Conservation (phyloP, 768 basidiomycete genomes). For the Phanerochaete sordida region DNA sequence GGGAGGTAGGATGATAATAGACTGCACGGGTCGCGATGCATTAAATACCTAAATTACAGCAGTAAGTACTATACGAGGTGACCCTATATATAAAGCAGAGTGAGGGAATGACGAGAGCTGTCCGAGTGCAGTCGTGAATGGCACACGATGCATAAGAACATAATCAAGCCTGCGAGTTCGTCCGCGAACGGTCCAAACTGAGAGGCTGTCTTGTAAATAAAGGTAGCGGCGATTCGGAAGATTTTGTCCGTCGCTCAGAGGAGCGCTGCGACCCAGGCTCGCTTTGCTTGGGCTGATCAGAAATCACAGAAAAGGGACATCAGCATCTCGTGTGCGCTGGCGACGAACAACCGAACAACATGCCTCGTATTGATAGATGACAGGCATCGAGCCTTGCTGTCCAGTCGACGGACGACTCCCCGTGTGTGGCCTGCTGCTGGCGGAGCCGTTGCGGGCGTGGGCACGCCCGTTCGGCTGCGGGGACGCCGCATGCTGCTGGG, state of each 20-base stretch:
- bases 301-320: neutral
- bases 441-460: neutral
- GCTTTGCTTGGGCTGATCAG: neutral
- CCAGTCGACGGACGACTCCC: neutral
- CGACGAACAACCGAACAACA: neutral
- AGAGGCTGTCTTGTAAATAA: constrained; percentile 1
- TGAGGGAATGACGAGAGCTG: neutral
- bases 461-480: neutral
- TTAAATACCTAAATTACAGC: neutral
- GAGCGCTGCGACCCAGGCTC: neutral
- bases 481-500: neutral
- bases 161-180: neutral
- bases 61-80: neutral
- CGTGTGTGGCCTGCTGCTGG: neutral
- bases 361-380: neutral
- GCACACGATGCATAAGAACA: neutral
- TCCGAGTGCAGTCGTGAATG: neutral
- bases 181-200: constrained; percentile 1
- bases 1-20: neutral
- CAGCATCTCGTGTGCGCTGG: neutral
- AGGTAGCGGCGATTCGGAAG: neutral
- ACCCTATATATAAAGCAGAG: neutral
- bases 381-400: neutral
- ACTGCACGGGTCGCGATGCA: neutral
- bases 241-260: constrained; percentile 1